Evolutionary conservation across 495 filamentous ascomycete genomes (phyloP).

Genomic region (Penicillium tannophilum): DNA sequence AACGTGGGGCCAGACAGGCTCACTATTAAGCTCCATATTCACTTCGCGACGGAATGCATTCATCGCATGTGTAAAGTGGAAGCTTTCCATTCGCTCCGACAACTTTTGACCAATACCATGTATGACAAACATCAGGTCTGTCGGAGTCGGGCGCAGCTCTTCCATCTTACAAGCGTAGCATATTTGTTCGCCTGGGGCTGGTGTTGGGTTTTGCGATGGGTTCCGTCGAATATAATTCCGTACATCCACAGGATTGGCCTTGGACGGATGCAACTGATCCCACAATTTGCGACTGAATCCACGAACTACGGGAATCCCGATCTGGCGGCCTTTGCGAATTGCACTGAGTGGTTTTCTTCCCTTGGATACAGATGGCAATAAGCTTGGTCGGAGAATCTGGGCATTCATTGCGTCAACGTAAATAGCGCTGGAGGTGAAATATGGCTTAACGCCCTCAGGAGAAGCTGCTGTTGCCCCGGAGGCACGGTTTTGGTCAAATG

Average conservation of each 20-base stretch:
- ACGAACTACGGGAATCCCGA: constrained; percentile 84
- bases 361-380: constrained; percentile 79
- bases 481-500: constrained; percentile 41
- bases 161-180: constrained; percentile 56
- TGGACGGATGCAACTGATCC: constrained; percentile 71
- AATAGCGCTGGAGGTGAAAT: constrained; percentile 73
- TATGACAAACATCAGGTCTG: constrained; percentile 85
- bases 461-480: constrained; percentile 40
- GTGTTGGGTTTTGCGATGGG: constrained; percentile 31
- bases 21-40: constrained; percentile 79
- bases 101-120: constrained; percentile 97
- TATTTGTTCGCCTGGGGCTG: constrained; percentile 35
- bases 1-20: constrained; percentile 71
- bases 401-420: constrained; percentile 76
- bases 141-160: constrained; percentile 72
- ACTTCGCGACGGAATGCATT: constrained; percentile 85
- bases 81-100: constrained; percentile 94
- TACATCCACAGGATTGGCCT: constrained; percentile 48
- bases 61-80: constrained; percentile 93
- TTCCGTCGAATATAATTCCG: constrained; percentile 52
- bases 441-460: constrained; percentile 47
- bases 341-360: constrained; percentile 75
- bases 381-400: constrained; percentile 76
- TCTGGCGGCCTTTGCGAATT: constrained; percentile 78
- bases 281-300: constrained; percentile 80